Evolutionary conservation across 371 early-diverging fungal genomes (phyloP).

Genomic region (Mortierella sp.): DNA sequence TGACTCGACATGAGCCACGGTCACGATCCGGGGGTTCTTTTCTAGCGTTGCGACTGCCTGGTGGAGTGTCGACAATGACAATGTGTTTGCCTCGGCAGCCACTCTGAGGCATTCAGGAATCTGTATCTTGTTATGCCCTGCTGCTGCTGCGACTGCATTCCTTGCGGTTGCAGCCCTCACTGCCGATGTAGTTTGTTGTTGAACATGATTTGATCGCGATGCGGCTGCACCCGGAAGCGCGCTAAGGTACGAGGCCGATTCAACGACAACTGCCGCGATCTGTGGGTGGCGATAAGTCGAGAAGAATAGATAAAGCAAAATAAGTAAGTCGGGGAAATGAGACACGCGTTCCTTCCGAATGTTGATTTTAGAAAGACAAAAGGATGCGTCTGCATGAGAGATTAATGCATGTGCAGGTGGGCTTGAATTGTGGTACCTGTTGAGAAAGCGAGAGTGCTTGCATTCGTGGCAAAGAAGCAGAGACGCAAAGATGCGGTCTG

Average conservation of each 20-base stretch:
- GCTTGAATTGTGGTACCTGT: constrained; percentile 30
- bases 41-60: constrained; percentile 45
- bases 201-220: constrained; percentile 28
- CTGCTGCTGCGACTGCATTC: not conserved
- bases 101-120: constrained; percentile 49
- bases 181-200: constrained; percentile 22
- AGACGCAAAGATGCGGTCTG: not conserved
- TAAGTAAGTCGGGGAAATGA: not conserved
- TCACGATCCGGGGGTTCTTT: constrained; percentile 23
- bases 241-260: constrained; percentile 40
- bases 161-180: constrained; percentile 17
- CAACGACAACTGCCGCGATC: constrained; percentile 42
- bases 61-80: constrained; percentile 44
- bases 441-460: constrained; percentile 49
- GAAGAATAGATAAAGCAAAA: not conserved
- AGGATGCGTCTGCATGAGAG: not conserved
- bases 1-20: constrained; percentile 42
- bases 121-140: constrained; percentile 7
- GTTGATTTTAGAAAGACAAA: not conserved
- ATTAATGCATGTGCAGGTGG: not conserved
- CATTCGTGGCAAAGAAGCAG: constrained; percentile 18
- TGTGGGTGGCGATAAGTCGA: not conserved
- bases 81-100: constrained; percentile 29
- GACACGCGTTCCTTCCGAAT: not conserved
- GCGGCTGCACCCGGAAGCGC: constrained; percentile 35